These are phyloP conservation scores for Scutellaria galericulata DNA, from an alignment of 257 asterid species.

Conservation along the genomic window DNA sequence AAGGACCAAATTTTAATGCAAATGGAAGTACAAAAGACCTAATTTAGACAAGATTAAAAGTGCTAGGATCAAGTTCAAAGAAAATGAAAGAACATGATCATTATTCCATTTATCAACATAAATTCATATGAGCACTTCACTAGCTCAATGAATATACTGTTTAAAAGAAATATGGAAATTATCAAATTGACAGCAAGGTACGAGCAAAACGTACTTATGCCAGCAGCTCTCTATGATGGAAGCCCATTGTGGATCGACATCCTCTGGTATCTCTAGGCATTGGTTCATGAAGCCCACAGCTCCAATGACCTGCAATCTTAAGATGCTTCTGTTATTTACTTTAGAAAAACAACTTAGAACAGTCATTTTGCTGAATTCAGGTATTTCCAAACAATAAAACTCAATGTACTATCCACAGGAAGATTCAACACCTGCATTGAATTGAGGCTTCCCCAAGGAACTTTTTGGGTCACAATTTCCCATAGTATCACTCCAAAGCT, in stretches of 20 bases:
- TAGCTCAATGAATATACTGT: background rate
- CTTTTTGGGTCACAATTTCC: constrained; percentile 91
- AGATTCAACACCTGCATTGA: constrained; percentile 76
- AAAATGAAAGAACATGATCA: background rate
- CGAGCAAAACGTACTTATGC: constrained; percentile 58
- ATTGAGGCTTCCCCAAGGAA: constrained; percentile 93
- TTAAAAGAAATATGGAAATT: background rate
- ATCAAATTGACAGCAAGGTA: constrained; percentile 5
- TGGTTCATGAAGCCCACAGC: constrained; percentile 99
- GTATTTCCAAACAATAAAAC: constrained; percentile 7
- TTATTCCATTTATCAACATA: background rate
- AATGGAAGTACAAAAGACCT: background rate
- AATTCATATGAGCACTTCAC: background rate
- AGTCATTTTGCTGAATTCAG: background rate
- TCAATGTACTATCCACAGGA: background rate
- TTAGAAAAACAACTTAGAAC: background rate
- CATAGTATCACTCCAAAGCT: constrained; percentile 92
- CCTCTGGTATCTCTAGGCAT: constrained; percentile 78
- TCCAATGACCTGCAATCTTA: constrained; percentile 75
- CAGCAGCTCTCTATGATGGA: constrained; percentile 91
- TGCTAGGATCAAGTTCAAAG: background rate
- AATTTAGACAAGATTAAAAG: too few species aligned
- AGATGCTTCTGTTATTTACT: background rate
- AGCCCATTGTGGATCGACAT: constrained; percentile 78
- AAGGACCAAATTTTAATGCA: background rate